Conservation (phyloP, 495 filamentous ascomycete genomes). For the Neurospora sp. region DNA sequence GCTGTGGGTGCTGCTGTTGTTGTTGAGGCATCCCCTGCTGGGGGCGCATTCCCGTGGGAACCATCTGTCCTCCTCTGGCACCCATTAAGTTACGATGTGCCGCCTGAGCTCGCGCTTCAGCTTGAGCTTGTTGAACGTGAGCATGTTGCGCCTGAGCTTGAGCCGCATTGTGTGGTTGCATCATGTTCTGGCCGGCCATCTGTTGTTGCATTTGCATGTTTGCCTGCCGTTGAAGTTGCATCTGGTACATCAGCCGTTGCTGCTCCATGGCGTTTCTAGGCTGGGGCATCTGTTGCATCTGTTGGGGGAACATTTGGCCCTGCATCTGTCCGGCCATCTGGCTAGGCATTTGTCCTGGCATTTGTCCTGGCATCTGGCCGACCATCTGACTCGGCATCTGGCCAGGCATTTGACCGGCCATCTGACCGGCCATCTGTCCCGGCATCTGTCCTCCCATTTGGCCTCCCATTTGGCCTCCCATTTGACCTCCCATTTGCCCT, state of each 20-base stretch:
- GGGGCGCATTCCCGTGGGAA: constrained; percentile 31
- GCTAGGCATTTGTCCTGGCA: constrained; percentile 10
- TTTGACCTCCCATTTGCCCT: constrained; percentile 26
- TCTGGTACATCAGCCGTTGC: constrained; percentile 50
- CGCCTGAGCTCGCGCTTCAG: constrained; percentile 29
- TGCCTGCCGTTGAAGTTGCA: constrained; percentile 60
- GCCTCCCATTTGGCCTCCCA: constrained; percentile 24
- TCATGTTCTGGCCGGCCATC: constrained; percentile 33
- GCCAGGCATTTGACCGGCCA: neutral
- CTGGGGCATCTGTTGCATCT: constrained; percentile 49
- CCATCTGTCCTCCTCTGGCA: constrained; percentile 37
- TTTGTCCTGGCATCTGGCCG: constrained; percentile 16
- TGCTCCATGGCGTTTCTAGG: constrained; percentile 44
- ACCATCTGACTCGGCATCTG: constrained; percentile 27
- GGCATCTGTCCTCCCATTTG: constrained; percentile 28
- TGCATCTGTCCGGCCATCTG: constrained; percentile 21
- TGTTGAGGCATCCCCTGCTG: constrained; percentile 23
- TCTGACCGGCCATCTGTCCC: constrained; percentile 10
- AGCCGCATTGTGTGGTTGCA: constrained; percentile 10
- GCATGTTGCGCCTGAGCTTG: constrained; percentile 9
- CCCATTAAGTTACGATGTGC: constrained; percentile 40
- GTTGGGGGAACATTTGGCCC: constrained; percentile 37
- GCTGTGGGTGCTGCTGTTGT: constrained; percentile 11
- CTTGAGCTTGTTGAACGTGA: constrained; percentile 11
- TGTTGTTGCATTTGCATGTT: constrained; percentile 42